These are phyloP conservation scores for Fragilaria radians DNA, from an alignment of 108 stramenopile genomes.

Conservation along the genomic window DNA sequence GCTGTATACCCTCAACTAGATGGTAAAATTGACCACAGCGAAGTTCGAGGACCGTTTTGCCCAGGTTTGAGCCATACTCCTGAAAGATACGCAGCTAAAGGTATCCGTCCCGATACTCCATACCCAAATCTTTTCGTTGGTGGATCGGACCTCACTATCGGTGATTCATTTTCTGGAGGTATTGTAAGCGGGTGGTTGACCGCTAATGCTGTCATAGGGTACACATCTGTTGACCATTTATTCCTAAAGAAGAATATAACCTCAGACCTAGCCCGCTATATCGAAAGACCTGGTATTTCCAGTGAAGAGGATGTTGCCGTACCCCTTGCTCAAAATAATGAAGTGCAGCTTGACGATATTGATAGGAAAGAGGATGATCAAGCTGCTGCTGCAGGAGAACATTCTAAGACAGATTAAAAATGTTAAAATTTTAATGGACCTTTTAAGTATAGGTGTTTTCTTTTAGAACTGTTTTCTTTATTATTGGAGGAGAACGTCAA, in stretches of 20 bases:
- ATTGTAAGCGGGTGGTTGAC: constrained; percentile 78
- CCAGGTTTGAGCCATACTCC: constrained; percentile 73
- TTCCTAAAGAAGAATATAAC: constrained; percentile 82
- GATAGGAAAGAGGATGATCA: not conserved
- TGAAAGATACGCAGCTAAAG: constrained; percentile 78
- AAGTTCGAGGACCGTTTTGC: constrained; percentile 48
- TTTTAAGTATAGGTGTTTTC: too few species aligned
- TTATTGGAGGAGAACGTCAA: too few species aligned
- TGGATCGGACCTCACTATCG: constrained; percentile 76
- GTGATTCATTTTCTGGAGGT: constrained; percentile 70
- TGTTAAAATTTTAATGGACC: too few species aligned
- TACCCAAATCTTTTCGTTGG: constrained; percentile 77
- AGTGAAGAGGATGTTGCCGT: constrained; percentile 73
- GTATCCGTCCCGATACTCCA: constrained; percentile 66
- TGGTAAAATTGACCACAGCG: constrained; percentile 36
- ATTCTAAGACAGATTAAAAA: too few species aligned
- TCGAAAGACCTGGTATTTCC: constrained; percentile 49
- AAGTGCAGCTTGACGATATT: not conserved
- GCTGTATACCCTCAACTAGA: constrained; percentile 65
- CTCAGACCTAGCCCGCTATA: constrained; percentile 51
- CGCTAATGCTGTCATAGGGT: constrained; percentile 80
- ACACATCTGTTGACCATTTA: constrained; percentile 63
- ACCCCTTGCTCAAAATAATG: constrained; percentile 16
- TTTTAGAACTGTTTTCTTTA: too few species aligned
- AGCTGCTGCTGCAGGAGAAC: too few species aligned